Evolutionary conservation across 2,329 filamentous ascomycete species (phyloP).

Genomic region (Claviceps spartinae): DNA sequence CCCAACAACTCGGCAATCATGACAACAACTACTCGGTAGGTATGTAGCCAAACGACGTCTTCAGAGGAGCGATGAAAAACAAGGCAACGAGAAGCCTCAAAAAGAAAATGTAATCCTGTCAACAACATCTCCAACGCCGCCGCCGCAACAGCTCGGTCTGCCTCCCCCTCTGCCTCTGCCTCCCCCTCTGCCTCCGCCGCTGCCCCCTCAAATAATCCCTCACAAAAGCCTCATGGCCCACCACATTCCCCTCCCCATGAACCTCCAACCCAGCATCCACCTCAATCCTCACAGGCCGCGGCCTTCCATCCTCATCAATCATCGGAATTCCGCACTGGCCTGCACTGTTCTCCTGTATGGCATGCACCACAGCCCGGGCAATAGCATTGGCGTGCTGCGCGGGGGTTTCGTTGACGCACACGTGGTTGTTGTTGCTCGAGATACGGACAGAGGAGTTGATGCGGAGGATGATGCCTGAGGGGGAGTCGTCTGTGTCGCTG

Average conservation of each 20-base stretch:
- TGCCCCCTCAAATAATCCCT: slow-evolving; percentile 11
- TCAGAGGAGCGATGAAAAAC: too few species aligned
- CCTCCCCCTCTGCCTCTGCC: too few species aligned
- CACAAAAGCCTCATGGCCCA: slow-evolving; percentile 23
- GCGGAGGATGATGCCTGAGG: slow-evolving; percentile 28
- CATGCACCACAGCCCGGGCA: slow-evolving; percentile 29
- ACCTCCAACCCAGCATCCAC: slow-evolving; percentile 33
- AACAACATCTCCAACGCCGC: not conserved
- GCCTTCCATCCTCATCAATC: slow-evolving; percentile 30
- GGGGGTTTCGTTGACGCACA: slow-evolving; percentile 28
- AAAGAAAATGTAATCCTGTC: too few species aligned
- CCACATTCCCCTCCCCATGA: slow-evolving; percentile 29
- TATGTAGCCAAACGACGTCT: too few species aligned
- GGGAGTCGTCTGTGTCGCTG: not conserved
- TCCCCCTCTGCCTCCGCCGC: not conserved
- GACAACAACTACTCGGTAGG: too few species aligned
- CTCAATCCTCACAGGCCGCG: slow-evolving; percentile 27
- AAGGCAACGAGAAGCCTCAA: too few species aligned
- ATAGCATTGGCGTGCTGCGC: slow-evolving; percentile 27
- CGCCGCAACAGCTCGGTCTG: slow-evolving; percentile 5
- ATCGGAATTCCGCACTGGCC: slow-evolving; percentile 28
- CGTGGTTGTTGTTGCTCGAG: slow-evolving; percentile 33
- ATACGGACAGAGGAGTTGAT: slow-evolving; percentile 36
- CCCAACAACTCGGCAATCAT: too few species aligned
- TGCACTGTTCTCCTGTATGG: slow-evolving; percentile 28